Percentiles rank a stretch among this genome's conserved stretches.
phyloP scores from a whole-genome alignment of 2,329 filamentous ascomycete species.

The Nothomitra cinnamomea region DNA sequence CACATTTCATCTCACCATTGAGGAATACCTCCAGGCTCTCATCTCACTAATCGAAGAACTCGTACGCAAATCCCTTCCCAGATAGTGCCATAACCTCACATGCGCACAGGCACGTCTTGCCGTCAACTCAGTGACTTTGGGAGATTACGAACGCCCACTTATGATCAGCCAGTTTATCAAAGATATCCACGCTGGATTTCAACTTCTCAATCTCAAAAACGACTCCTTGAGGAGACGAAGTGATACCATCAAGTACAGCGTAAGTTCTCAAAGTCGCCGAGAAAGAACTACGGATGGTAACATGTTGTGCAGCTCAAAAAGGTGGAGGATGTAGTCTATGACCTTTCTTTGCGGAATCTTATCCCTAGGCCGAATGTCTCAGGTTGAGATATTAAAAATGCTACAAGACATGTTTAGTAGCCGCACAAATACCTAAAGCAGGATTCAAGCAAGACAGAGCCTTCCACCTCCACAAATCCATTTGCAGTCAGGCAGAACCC shows the following conservation, averaged over 20 bases:
- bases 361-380: slow-evolving; percentile 29
- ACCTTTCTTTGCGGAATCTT: slow-evolving; percentile 73
- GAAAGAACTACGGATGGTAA: slow-evolving; percentile 1
- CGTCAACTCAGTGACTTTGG: slow-evolving; percentile 84
- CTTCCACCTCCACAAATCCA: no score
- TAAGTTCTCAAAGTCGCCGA: slow-evolving; percentile 18
- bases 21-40: slow-evolving; percentile 85
- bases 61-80: slow-evolving; percentile 21
- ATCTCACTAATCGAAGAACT: slow-evolving; percentile 83
- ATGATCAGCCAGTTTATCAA: slow-evolving; percentile 87
- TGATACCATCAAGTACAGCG: slow-evolving; percentile 86
- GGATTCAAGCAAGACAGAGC: no score
- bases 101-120: slow-evolving; percentile 52
- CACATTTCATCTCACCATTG: slow-evolving; percentile 86
- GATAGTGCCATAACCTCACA: background rate
- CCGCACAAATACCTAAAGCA: no score
- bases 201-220: slow-evolving; percentile 94
- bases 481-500: no score
- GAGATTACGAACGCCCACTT: slow-evolving; percentile 71
- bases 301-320: slow-evolving; percentile 54
- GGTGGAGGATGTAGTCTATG: slow-evolving; percentile 95
- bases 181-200: slow-evolving; percentile 88
- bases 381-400: no score
- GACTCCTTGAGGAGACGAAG: slow-evolving; percentile 74
- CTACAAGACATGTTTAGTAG: no score